Evolutionary conservation across 2,329 filamentous ascomycete genomes (phyloP).

Genomic region (Colletotrichum caudatum): DNA sequence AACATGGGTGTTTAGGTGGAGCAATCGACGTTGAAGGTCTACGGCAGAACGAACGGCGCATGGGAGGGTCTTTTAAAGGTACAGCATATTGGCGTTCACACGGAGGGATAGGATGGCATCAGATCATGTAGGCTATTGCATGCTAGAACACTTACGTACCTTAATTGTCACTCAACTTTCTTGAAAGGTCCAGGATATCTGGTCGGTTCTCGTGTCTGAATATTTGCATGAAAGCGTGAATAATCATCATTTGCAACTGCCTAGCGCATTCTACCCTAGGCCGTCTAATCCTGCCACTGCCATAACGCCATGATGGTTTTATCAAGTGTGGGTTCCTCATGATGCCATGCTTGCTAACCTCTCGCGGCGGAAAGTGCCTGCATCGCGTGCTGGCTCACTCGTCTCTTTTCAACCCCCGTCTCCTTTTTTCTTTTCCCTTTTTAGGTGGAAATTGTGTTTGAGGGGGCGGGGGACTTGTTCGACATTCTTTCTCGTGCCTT

Average conservation of each 20-base stretch:
- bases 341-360: slow-evolving; percentile 42
- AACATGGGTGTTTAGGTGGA: slow-evolving; percentile 52
- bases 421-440: not conserved
- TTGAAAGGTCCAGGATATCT: slow-evolving; percentile 2
- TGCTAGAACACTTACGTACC: slow-evolving; percentile 41
- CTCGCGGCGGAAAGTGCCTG: slow-evolving; percentile 36
- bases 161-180: slow-evolving; percentile 40
- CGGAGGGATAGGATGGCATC: slow-evolving; percentile 40
- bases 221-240: slow-evolving; percentile 41
- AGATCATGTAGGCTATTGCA: slow-evolving; percentile 40
- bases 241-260: slow-evolving; percentile 42
- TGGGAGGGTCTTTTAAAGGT: slow-evolving; percentile 26
- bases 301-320: slow-evolving; percentile 44
- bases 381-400: slow-evolving; percentile 29
- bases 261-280: slow-evolving; percentile 41
- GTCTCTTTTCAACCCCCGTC: slow-evolving; percentile 27
- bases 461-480: not conserved
- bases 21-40: slow-evolving; percentile 36
- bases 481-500: not conserved
- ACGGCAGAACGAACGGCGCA: slow-evolving; percentile 40
- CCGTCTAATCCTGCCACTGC: slow-evolving; percentile 43
- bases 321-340: slow-evolving; percentile 41
- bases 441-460: not conserved
- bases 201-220: slow-evolving; percentile 9
- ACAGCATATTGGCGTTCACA: slow-evolving; percentile 40